Percentiles rank a stretch among this genome's conserved stretches.
Evolutionary conservation across 1,284 basidiomycete genomes (phyloP).

Genomic region (Fomitiporia mediterranea): DNA sequence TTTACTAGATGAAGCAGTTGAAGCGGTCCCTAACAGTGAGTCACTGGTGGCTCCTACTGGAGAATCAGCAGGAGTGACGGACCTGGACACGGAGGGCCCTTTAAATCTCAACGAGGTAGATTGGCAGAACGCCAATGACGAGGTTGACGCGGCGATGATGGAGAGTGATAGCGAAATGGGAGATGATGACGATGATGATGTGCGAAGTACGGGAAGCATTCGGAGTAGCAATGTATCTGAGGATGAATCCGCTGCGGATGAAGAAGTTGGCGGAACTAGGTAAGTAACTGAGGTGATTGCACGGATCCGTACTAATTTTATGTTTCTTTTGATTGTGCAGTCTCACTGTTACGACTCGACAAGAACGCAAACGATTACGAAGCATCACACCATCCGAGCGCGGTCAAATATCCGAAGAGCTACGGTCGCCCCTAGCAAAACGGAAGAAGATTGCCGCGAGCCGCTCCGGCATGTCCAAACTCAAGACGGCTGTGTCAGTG

Average conservation of each 20-base stretch:
- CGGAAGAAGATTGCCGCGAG: slow-evolving; percentile 66
- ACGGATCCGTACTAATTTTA: not conserved
- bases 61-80: slow-evolving; percentile 24
- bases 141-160: slow-evolving; percentile 83
- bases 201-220: slow-evolving; percentile 32
- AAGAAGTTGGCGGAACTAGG: slow-evolving; percentile 23
- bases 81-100: slow-evolving; percentile 24
- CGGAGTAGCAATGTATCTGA: slow-evolving; percentile 42
- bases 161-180: slow-evolving; percentile 64
- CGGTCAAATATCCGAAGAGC: slow-evolving; percentile 32
- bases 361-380: slow-evolving; percentile 61
- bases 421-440: slow-evolving; percentile 70
- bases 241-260: slow-evolving; percentile 46
- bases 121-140: slow-evolving; percentile 79
- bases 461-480: slow-evolving; percentile 55
- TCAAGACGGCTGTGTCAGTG: slow-evolving; percentile 62
- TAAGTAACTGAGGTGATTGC: slow-evolving; percentile 23
- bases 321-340: slow-evolving; percentile 32
- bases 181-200: slow-evolving; percentile 36
- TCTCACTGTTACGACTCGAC: slow-evolving; percentile 40
- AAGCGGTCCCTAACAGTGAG: slow-evolving; percentile 14
- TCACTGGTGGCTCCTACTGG: slow-evolving; percentile 9
- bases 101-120: slow-evolving; percentile 54
- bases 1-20: no score
- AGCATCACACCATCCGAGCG: slow-evolving; percentile 65